phyloP scores from a whole-genome alignment of 768 basidiomycete genomes.

The Tricholoma flavovirens region DNA sequence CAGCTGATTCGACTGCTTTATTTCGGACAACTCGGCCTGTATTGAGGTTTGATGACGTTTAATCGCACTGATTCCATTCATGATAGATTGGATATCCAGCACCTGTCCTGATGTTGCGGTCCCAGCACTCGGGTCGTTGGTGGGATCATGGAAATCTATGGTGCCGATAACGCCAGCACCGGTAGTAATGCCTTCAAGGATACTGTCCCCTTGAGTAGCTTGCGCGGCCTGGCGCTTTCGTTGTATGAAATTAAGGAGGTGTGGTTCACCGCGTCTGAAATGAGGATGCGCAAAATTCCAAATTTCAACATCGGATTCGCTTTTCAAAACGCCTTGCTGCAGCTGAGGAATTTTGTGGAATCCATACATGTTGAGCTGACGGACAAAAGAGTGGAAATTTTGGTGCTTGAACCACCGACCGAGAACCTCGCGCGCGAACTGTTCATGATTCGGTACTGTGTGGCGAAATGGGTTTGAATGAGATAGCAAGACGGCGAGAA shows the following conservation, averaged over 20 bases:
- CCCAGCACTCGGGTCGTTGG: conserved; percentile 10
- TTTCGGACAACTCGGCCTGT: conserved; percentile 78
- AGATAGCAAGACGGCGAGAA: not conserved
- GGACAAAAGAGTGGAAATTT: conserved; percentile 89
- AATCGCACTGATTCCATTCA: conserved; percentile 79
- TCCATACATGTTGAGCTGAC: conserved; percentile 95
- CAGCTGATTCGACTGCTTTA: conserved; percentile 81
- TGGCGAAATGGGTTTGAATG: not conserved
- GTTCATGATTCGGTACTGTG: conserved; percentile 85
- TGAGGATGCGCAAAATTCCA: conserved; percentile 92
- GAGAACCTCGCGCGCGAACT: conserved; percentile 83
- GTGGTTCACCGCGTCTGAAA: conserved; percentile 85
- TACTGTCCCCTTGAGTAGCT: conserved; percentile 28
- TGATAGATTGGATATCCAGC: conserved; percentile 72
- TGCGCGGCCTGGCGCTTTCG: conserved; percentile 68
- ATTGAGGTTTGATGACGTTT: conserved; percentile 93
- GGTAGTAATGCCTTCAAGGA: not conserved
- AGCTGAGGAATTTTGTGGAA: conserved; percentile 95
- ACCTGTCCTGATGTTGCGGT: conserved; percentile 37
- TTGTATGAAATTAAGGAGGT: conserved; percentile 84
- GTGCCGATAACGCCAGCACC: not conserved
- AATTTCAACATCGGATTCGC: conserved; percentile 74
- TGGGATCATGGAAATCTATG: conserved; percentile 25
- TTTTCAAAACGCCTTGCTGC: conserved; percentile 87
- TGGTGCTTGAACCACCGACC: conserved; percentile 97